phyloP scores from a whole-genome alignment of 1,139 yeast species.

The Yamadazyma friedrichii region DNA sequence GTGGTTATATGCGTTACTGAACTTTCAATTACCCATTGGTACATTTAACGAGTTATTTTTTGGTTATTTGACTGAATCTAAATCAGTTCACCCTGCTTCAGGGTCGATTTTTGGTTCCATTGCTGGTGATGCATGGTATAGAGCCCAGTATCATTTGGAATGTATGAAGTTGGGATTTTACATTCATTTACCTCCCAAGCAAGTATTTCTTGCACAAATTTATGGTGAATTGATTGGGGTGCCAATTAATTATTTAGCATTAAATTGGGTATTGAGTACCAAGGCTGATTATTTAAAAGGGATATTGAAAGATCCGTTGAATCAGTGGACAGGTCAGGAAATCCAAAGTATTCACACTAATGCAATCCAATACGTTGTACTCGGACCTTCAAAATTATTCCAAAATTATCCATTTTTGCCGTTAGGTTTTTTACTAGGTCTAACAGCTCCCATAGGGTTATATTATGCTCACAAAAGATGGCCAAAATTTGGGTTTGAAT shows the following conservation, averaged over 20 bases:
- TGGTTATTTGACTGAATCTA: constrained; percentile 42
- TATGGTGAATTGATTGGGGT: constrained; percentile 52
- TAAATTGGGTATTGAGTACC: constrained; percentile 43
- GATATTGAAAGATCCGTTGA: constrained; percentile 37
- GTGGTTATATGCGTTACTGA: constrained; percentile 51
- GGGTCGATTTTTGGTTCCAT: constrained; percentile 50
- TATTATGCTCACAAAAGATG: constrained; percentile 26
- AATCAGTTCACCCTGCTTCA: constrained; percentile 44
- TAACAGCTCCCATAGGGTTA: constrained; percentile 33
- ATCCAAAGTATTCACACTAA: constrained; percentile 42
- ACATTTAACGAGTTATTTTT: constrained; percentile 50
- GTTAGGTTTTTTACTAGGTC: constrained; percentile 43
- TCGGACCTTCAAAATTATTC: constrained; percentile 47
- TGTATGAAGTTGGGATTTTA: constrained; percentile 50
- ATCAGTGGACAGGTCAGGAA: constrained; percentile 54
- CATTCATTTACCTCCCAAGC: constrained; percentile 46
- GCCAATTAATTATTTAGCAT: constrained; percentile 47
- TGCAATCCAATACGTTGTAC: constrained; percentile 49
- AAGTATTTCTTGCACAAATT: constrained; percentile 47
- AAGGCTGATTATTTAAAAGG: constrained; percentile 43
- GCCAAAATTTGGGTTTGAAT: constrained; percentile 25
- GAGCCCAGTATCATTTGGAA: constrained; percentile 50
- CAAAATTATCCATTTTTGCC: constrained; percentile 40
- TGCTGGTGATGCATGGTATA: constrained; percentile 54
- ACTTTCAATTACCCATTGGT: constrained; percentile 52